These are phyloP conservation scores for Hebeloma cylindrosporum DNA, from an alignment of 768 basidiomycete genomes.

Conservation along the genomic window DNA sequence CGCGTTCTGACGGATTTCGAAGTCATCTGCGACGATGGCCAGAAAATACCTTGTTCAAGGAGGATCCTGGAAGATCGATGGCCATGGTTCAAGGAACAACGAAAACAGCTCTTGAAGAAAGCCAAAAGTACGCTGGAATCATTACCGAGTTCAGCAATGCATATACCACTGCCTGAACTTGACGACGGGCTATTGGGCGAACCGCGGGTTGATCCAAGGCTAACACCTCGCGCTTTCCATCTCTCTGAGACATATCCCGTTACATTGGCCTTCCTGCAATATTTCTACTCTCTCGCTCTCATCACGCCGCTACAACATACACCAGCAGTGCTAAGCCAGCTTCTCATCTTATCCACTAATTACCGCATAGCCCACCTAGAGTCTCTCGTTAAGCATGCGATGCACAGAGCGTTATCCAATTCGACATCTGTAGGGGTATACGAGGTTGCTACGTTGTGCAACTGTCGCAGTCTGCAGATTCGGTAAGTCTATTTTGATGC, in stretches of 20 bases:
- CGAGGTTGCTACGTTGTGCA: slow-evolving; percentile 91
- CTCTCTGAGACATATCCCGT: slow-evolving; percentile 91
- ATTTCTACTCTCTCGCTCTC: slow-evolving; percentile 86
- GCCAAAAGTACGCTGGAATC: slow-evolving; percentile 57
- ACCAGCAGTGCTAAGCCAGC: slow-evolving; percentile 83
- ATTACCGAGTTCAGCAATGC: slow-evolving; percentile 60
- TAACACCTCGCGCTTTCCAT: slow-evolving; percentile 75
- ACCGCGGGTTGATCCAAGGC: slow-evolving; percentile 68
- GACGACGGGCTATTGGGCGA: slow-evolving; percentile 49
- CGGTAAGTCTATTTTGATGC: slow-evolving; percentile 52
- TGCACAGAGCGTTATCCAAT: slow-evolving; percentile 86
- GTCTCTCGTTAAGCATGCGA: slow-evolving; percentile 85
- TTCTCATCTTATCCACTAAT: slow-evolving; percentile 80
- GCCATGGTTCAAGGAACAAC: slow-evolving; percentile 90
- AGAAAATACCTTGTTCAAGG: slow-evolving; percentile 78
- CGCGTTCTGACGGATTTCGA: slow-evolving; percentile 86
- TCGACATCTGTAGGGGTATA: slow-evolving; percentile 89
- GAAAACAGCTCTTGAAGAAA: slow-evolving; percentile 54
- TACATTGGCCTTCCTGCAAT: slow-evolving; percentile 86
- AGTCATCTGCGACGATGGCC: slow-evolving; percentile 87
- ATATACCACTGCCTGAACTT: slow-evolving; percentile 62
- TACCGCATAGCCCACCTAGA: slow-evolving; percentile 79
- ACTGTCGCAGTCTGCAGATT: slow-evolving; percentile 86
- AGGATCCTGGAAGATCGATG: slow-evolving; percentile 87
- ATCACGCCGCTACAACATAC: slow-evolving; percentile 90